Conservation (phyloP, 805 yeast genomes). For the Barnettozyma wickerhamii region DNA sequence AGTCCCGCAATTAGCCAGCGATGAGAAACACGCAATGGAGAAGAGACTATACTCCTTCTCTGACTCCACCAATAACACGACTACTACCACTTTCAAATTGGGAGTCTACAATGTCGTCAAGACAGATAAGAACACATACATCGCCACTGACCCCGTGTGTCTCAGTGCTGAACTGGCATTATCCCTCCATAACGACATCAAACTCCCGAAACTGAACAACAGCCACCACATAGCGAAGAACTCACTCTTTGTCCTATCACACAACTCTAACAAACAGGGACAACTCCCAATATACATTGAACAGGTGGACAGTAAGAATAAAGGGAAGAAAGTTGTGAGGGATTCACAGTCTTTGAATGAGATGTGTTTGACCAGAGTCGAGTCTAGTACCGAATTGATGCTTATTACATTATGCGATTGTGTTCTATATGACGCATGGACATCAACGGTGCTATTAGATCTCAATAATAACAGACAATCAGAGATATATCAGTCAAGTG, state of each 20-base stretch:
- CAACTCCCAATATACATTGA: slow-evolving; percentile 56
- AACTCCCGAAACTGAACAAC: slow-evolving; percentile 33
- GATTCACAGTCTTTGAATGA: slow-evolving; percentile 34
- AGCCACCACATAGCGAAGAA: slow-evolving; percentile 22
- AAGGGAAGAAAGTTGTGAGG: slow-evolving; percentile 33
- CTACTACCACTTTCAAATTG: slow-evolving; percentile 35
- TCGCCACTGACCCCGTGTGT: slow-evolving; percentile 60
- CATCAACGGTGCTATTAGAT: slow-evolving; percentile 29
- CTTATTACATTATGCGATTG: slow-evolving; percentile 40
- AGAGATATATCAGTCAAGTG: slow-evolving; percentile 21
- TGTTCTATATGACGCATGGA: slow-evolving; percentile 48
- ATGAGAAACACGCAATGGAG: slow-evolving; percentile 22
- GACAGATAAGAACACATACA: slow-evolving; percentile 24
- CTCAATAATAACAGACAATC: slow-evolving; percentile 17
- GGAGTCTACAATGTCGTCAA: slow-evolving; percentile 48
- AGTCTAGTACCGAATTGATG: slow-evolving; percentile 30
- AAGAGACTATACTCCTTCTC: slow-evolving; percentile 22
- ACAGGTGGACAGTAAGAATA: slow-evolving; percentile 31
- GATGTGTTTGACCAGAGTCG: slow-evolving; percentile 30
- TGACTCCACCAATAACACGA: background rate
- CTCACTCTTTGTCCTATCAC: slow-evolving; percentile 41
- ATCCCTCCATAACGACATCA: slow-evolving; percentile 39
- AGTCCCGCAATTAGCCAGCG: slow-evolving; percentile 26
- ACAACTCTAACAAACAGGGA: slow-evolving; percentile 44
- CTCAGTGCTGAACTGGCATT: slow-evolving; percentile 42